Evolutionary conservation across 208 protist species (phyloP), one percentile per base, ranked within the genome.

Genomic region (Lotmaria passim): DNA sequence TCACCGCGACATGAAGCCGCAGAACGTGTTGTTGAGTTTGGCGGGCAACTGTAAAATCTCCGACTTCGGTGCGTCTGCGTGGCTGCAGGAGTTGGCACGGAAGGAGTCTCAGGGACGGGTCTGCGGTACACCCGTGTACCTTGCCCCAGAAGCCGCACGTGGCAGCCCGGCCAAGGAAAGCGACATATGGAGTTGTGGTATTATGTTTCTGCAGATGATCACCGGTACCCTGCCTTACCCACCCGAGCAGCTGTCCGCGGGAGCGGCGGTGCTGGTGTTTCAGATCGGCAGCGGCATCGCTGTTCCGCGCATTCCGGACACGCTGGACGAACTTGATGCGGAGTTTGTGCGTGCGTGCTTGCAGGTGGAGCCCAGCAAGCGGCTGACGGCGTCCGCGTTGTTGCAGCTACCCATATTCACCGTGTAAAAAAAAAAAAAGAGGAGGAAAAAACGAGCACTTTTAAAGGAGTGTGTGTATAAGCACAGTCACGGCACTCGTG

Each of bases 1-100:
- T 17, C 94, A 98, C 64, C 79, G 92, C 38, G 94, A 98, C 67
- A 85, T 98, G 36, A 98, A 98, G 74, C 92, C 92, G 43, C 86
- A 94, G 74, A 98, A 98, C 79, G 89, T 97, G 48, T 82, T 98
- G 48, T 67, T 97, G 31, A 89, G 86, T 17, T 73, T 91, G 17
- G 51, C 82, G 7, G 90, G 92, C 11, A 82, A 72, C 43, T 96
- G 91, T 72, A 98, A 98, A 53, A 89, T 98, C n/a, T 91, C 87
- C 7, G 94, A 98, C 74, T 98, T 98, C 61, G 94, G 94, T 5
- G 88, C 93, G 38, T 91, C 84, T 7, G 87, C 88, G 47, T 88
- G 79, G 61, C 59, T 93, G 55, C 77, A 90, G 44, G 86, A 94
- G 65, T 56, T 94, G 17, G 87, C 79, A 17, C 81, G 82, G 8